Percentiles rank a stretch among this genome's conserved stretches.
Conservation (phyloP, 2,329 filamentous ascomycete genomes). For the Lasiodiplodia citricola region DNA sequence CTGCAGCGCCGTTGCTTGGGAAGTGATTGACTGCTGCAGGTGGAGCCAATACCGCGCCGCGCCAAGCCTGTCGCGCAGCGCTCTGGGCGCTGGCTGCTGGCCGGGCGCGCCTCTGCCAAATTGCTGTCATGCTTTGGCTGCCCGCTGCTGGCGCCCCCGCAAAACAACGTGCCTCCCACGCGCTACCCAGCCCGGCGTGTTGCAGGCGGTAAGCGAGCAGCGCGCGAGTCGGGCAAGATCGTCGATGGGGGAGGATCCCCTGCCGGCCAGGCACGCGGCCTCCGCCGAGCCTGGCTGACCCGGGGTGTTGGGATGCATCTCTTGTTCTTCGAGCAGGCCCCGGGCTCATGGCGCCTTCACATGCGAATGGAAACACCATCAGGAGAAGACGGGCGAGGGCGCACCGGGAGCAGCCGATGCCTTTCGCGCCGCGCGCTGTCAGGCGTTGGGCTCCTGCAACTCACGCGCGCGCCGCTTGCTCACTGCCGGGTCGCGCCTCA, state of each 20-base stretch:
- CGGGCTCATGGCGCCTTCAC: conserved; percentile 21
- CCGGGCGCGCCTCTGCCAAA: conserved; percentile 2
- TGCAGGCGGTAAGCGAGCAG: conserved; percentile 17
- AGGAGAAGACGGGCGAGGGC: not conserved
- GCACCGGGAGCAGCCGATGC: conserved; percentile 20
- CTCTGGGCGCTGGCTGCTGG: not conserved
- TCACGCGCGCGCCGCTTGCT: not conserved
- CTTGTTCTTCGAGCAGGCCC: conserved; percentile 20
- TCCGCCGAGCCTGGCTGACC: conserved; percentile 25
- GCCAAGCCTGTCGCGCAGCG: conserved; percentile 5
- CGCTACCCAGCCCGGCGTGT: conserved; percentile 16
- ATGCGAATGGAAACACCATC: conserved; percentile 14
- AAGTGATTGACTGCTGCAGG: conserved; percentile 24
- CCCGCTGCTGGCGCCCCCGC: conserved; percentile 16
- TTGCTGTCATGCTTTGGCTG: not conserved
- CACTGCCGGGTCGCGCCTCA: not conserved
- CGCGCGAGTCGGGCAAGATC: conserved; percentile 26
- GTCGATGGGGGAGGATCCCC: conserved; percentile 26
- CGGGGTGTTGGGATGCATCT: conserved; percentile 23
- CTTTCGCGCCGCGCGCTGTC: not conserved
- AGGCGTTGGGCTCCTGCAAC: not conserved
- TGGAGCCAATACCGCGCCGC: conserved; percentile 18
- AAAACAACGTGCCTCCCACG: conserved; percentile 22
- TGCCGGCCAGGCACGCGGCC: conserved; percentile 27
- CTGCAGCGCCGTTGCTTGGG: conserved; percentile 22